phyloP scores from a whole-genome alignment of 106 monocot species.

The Platanthera zijinensis region DNA sequence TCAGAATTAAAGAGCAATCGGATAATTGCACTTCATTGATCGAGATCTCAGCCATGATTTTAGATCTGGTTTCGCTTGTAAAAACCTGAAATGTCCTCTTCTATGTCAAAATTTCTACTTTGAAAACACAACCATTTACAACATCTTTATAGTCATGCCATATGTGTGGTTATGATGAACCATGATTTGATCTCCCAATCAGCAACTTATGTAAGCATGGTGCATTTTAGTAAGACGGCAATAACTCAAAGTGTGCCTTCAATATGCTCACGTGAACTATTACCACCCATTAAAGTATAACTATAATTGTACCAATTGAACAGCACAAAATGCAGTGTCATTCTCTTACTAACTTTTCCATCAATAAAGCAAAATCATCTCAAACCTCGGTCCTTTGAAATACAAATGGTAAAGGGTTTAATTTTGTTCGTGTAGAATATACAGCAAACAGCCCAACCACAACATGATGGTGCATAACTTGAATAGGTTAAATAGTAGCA shows the following conservation, averaged over 20 bases:
- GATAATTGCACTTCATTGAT: too few species aligned
- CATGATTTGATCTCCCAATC: too few species aligned
- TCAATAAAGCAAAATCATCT: background rate
- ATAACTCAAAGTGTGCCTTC: background rate
- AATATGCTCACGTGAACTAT: background rate
- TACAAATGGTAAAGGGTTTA: background rate
- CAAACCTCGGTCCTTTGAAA: background rate
- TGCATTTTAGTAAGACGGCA: background rate
- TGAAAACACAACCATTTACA: too few species aligned
- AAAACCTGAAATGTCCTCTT: too few species aligned
- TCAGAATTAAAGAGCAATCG: too few species aligned
- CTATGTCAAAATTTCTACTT: too few species aligned
- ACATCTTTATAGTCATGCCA: too few species aligned
- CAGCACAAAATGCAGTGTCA: background rate
- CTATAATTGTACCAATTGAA: background rate
- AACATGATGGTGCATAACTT: too few species aligned
- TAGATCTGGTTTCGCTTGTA: too few species aligned
- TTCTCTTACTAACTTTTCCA: background rate
- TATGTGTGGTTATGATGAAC: too few species aligned
- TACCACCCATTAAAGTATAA: constrained; percentile 1
- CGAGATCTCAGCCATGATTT: too few species aligned
- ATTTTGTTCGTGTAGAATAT: background rate
- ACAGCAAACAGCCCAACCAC: background rate
- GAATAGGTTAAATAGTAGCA: too few species aligned
- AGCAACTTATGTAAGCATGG: background rate